Evolutionary conservation across 208 protist species (phyloP).

Genomic region (Trypanosoma mega): DNA sequence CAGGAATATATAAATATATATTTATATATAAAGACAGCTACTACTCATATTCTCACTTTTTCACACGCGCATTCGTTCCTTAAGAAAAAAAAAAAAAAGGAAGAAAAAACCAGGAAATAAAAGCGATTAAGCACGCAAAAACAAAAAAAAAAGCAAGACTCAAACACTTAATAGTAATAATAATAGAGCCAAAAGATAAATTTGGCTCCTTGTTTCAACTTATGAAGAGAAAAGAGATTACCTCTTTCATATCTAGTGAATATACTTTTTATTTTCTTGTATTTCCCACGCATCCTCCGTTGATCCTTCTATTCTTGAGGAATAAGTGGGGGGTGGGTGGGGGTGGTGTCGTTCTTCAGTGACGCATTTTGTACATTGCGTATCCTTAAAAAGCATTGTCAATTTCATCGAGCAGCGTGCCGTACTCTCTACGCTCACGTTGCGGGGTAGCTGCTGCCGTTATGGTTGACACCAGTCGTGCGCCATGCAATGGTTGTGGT

Average conservation of each 20-base stretch:
- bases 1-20: too few relatives aligned
- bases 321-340: too few relatives aligned
- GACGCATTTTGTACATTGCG: too few relatives aligned
- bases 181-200: too few relatives aligned
- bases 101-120: slow-evolving; percentile 4
- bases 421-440: not conserved
- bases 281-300: too few relatives aligned
- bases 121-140: not conserved
- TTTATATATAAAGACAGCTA: too few relatives aligned
- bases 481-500: not conserved
- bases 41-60: slow-evolving; percentile 2
- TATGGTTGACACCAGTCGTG: not conserved
- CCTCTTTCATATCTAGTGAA: too few relatives aligned
- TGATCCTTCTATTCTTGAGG: too few relatives aligned
- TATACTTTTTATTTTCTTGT: too few relatives aligned
- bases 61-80: not conserved
- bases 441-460: not conserved
- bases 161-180: not conserved
- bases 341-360: too few relatives aligned
- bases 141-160: not conserved
- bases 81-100: slow-evolving; percentile 3
- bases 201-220: too few relatives aligned
- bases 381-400: slow-evolving; percentile 14
- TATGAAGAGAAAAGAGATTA: too few relatives aligned
- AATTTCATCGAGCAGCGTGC: slow-evolving; percentile 17